Conservation (phyloP, 176 grass and related monocot genomes). For the Thalia dealbata region DNA sequence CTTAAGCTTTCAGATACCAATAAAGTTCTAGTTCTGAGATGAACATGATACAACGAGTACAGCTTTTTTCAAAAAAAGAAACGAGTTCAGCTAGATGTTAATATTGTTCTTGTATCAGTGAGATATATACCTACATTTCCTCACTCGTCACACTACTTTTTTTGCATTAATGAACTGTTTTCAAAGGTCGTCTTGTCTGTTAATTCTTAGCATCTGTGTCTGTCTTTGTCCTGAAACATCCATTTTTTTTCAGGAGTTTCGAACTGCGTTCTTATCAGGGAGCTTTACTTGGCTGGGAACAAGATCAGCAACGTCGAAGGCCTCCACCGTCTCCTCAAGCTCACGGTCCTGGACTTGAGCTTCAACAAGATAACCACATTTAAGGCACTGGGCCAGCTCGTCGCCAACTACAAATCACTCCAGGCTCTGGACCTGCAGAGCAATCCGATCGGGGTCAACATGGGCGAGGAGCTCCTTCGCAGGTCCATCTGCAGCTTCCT, state of each 20-base stretch:
- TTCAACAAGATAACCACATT: slow-evolving; percentile 70
- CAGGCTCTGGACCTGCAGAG: slow-evolving; percentile 56
- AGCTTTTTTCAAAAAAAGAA: too few relatives aligned
- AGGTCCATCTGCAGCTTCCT: slow-evolving; percentile 50
- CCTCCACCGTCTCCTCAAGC: slow-evolving; percentile 71
- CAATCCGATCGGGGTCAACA: slow-evolving; percentile 63
- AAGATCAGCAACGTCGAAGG: slow-evolving; percentile 84
- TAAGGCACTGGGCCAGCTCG: slow-evolving; percentile 68
- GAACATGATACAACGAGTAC: too few relatives aligned
- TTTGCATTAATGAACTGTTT: too few relatives aligned
- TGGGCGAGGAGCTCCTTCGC: slow-evolving; percentile 64
- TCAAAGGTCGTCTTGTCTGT: too few relatives aligned
- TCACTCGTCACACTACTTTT: too few relatives aligned
- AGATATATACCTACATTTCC: too few relatives aligned
- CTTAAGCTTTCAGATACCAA: too few relatives aligned
- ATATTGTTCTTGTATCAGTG: too few relatives aligned
- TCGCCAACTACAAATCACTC: slow-evolving; percentile 83
- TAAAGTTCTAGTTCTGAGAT: too few relatives aligned
- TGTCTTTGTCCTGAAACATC: too few relatives aligned
- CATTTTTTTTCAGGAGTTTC: slow-evolving; percentile 40
- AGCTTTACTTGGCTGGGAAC: slow-evolving; percentile 83
- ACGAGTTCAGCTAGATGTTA: too few relatives aligned
- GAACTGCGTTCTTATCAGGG: slow-evolving; percentile 57
- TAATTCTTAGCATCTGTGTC: too few relatives aligned
- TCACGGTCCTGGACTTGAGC: slow-evolving; percentile 66